These are phyloP conservation scores for Skeletonema menzelii DNA, from an alignment of 108 stramenopile species.

Conservation along the genomic window DNA sequence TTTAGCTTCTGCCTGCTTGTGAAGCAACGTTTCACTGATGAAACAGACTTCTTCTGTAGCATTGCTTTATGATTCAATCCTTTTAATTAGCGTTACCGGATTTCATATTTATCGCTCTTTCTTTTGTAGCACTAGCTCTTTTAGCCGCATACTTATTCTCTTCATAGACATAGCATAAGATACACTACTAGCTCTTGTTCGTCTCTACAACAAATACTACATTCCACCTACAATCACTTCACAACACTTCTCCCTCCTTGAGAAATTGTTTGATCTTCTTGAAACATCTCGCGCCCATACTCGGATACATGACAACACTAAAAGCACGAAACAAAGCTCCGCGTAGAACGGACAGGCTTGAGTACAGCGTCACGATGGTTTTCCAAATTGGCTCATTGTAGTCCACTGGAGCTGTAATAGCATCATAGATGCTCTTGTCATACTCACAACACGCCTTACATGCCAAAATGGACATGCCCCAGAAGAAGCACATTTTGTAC, in stretches of 20 bases:
- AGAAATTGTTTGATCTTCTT: conserved; percentile 29
- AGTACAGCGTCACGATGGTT: conserved; percentile 6
- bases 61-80: background rate
- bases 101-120: background rate
- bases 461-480: conserved; percentile 20
- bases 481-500: conserved; percentile 25
- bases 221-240: background rate
- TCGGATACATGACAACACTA: conserved; percentile 22
- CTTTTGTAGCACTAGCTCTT: background rate
- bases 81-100: background rate
- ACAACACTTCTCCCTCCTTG: conserved; percentile 1
- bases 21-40: too few species aligned
- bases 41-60: too few species aligned
- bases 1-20: too few species aligned
- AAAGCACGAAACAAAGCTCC: conserved; percentile 18
- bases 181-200: background rate
- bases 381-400: background rate
- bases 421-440: conserved; percentile 8
- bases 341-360: conserved; percentile 5
- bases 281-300: conserved; percentile 19
- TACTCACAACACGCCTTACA: conserved; percentile 24
- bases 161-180: background rate
- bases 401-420: background rate
- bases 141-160: background rate
- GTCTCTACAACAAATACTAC: background rate